Percentiles rank a stretch among this genome's conserved stretches.
Conservation (phyloP, 2,329 filamentous ascomycete genomes). For the Alternaria incomplexa region DNA sequence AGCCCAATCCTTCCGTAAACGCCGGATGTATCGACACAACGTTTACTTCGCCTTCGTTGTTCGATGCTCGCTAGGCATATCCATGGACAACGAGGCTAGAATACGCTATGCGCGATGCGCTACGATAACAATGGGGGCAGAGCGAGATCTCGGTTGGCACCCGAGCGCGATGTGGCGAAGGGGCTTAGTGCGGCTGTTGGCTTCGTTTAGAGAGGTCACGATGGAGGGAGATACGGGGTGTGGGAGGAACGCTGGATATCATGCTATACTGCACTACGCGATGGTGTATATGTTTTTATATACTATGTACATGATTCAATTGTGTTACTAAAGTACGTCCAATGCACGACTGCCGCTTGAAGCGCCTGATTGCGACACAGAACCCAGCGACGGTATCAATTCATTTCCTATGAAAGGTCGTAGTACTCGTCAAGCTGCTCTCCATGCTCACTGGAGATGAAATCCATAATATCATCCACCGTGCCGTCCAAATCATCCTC, state of each 20-base stretch:
- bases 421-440: constrained; percentile 23
- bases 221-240: background rate
- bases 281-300: background rate
- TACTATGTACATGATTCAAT: background rate
- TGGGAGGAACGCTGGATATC: background rate
- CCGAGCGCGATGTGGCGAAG: background rate
- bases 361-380: background rate
- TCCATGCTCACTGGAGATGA: constrained; percentile 14
- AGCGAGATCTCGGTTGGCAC: constrained; percentile 5
- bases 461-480: constrained; percentile 31
- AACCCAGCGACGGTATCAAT: background rate
- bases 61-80: background rate
- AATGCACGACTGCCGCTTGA: background rate
- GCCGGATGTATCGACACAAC: background rate
- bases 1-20: background rate
- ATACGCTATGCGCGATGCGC: background rate
- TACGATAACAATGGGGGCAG: background rate
- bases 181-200: background rate
- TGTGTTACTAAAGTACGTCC: background rate
- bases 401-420: background rate
- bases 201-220: background rate
- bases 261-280: background rate
- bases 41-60: background rate
- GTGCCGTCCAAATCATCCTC: constrained; percentile 5
- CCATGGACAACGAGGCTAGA: background rate